phyloP scores from a whole-genome alignment of 495 filamentous ascomycete genomes.

The Acidiella bohemica region DNA sequence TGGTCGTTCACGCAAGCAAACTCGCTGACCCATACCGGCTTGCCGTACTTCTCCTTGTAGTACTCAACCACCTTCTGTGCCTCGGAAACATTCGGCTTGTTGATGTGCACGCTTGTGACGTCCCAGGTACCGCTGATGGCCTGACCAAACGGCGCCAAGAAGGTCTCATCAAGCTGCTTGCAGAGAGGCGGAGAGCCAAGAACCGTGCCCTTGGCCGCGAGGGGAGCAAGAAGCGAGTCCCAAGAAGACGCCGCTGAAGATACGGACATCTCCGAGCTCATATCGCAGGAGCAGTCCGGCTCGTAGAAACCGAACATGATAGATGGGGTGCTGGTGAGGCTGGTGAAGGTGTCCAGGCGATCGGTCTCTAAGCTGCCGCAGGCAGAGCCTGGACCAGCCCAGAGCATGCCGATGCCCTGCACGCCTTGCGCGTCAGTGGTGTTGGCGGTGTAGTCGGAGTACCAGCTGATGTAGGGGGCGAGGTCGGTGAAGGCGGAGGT shows the following conservation, averaged over 20 bases:
- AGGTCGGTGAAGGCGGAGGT: conserved; percentile 10
- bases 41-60: conserved; percentile 20
- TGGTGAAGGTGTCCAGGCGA: conserved; percentile 16
- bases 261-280: conserved; percentile 17
- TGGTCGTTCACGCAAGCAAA: conserved; percentile 23
- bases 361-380: conserved; percentile 5
- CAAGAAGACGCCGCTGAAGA: conserved; percentile 18
- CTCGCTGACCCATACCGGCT: conserved; percentile 23
- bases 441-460: conserved; percentile 17
- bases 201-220: conserved; percentile 12
- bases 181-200: conserved; percentile 21
- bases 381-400: conserved; percentile 7
- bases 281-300: conserved; percentile 22
- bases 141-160: conserved; percentile 20
- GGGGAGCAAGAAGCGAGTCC: conserved; percentile 17
- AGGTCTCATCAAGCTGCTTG: conserved; percentile 21
- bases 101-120: conserved; percentile 22
- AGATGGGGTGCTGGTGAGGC: conserved; percentile 11
- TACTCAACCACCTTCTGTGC: conserved; percentile 21
- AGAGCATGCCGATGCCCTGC: conserved; percentile 16
- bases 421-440: conserved; percentile 10
- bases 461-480: conserved; percentile 15
- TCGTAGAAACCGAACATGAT: conserved; percentile 27
- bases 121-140: conserved; percentile 15
- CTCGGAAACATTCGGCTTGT: conserved; percentile 19